Base-by-base conservation (phyloP, 163 green algal species). In the Prototheca cutis region DNA sequence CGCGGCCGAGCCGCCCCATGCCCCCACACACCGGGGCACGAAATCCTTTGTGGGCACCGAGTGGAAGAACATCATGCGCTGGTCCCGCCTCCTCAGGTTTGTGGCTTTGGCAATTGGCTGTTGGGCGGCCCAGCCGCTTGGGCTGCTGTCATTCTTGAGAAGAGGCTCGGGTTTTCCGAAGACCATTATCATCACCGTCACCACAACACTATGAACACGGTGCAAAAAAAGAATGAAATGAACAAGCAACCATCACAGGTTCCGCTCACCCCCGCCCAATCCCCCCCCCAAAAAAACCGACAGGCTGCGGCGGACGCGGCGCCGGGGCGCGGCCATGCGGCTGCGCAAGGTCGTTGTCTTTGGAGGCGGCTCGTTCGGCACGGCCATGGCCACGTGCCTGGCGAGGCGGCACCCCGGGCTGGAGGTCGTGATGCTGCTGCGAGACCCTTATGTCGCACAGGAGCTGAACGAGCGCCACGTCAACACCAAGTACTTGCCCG, bases 351-450 rank as follows among this genome's bases (percentile, higher is more conserved):
- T 99, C n/a, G 85, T 87, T 3, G 81, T 99, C 1, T 96, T 98
- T 69, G 93, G 93, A 1, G 93, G 90, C 8, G 93, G 93, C 15
- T 92, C 80, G 31, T 99, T 99, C 66, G 93, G 88, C 31, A 99
- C 93, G 6, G 93, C 93, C 1, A 94, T 99, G 82, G 92, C 65
- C 1, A 77, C 67, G 19, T 65, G 82, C 10, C 70, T 98, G 8
- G 93, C 92, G 4, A 63, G 82, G 2, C 86, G 95, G 61, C 90
- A 93, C 59, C 47, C 59, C 2, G 59, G 82, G 15, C 59, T 96
- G 30, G 73, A 94, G 36, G 89, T 99, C 17, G 76, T 87, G 17
- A 66, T 98, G 61, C 80, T 99, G 29, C 64, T 98, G 57, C 71
- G 93, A 0, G 84, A 95, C 73, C 58, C 77, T 1, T 73, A 86